phyloP scores from a whole-genome alignment of 257 asterid species.

The Anisodus acutangulus region DNA sequence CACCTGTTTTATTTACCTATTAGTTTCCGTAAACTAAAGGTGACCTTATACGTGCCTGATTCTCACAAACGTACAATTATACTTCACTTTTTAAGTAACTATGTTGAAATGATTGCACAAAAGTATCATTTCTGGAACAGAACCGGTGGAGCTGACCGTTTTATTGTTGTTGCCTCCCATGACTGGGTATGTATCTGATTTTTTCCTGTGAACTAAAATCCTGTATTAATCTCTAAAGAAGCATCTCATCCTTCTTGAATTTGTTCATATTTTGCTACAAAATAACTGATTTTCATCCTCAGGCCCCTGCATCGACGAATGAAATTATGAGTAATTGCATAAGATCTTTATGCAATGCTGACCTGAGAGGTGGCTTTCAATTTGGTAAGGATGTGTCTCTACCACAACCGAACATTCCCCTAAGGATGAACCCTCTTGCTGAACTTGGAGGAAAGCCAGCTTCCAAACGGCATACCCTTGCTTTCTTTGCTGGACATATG shows the following conservation, averaged over 20 bases:
- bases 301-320: conserved; percentile 52
- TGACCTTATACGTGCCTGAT: conserved; percentile 49
- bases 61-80: conserved; percentile 55
- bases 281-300: neutral
- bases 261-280: neutral
- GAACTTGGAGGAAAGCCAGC: conserved; percentile 43
- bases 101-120: conserved; percentile 39
- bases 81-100: conserved; percentile 40
- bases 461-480: conserved; percentile 36
- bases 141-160: conserved; percentile 63
- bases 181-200: conserved; percentile 55
- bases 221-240: neutral
- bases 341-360: conserved; percentile 58
- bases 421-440: conserved; percentile 39
- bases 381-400: conserved; percentile 54
- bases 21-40: conserved; percentile 56
- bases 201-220: neutral
- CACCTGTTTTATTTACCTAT: conserved; percentile 67
- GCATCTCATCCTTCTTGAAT: neutral
- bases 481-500: conserved; percentile 59
- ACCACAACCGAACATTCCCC: conserved; percentile 44
- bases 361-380: conserved; percentile 44
- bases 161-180: conserved; percentile 61
- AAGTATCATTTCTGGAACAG: conserved; percentile 66
- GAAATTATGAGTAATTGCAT: conserved; percentile 42